Evolutionary conservation across 768 basidiomycete species (phyloP), one percentile per base, ranked within the genome.

Genomic region (Gymnopilus junonius): DNA sequence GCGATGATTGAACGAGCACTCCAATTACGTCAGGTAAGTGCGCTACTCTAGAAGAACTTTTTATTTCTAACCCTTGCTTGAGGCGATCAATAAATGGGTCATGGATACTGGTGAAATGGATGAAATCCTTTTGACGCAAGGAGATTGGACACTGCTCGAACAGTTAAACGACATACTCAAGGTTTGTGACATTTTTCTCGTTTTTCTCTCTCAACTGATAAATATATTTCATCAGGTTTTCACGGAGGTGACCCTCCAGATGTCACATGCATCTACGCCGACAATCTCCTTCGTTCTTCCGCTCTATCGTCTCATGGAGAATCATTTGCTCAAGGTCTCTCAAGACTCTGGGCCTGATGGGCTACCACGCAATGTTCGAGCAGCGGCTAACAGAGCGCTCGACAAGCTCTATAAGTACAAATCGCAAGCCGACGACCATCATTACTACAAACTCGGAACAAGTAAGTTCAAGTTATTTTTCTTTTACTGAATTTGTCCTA

Each of bases 71-170:
- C 11, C 21, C 32, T 60, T 27, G 8, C 34, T 65, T 20, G 37
- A 78, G 78, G 75, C 74, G 1, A 74, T 78, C 50, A 67, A 77
- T 37, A 58, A 37, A 31, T 79, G 77, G 76, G 71, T 74, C 10
- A 62, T 71, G 40, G 58, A 72, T 20, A 62, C 55, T 6, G 55
- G 53, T 2, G 67, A 65, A 29, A 43, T 72, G 2, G 43, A 61
- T 29, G 23, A 31, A 7, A 39, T 75, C 8, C 32, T 58, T n/a
- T 57, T 76, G 3, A 62, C 48, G 3, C 42, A 23, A 27, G 34
- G 37, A 17, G 69, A 75, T 4, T 75, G 71, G 73, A 43, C 60
- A n/a, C 23, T 57, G n/a, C 59, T 74, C 8, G 48, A 51, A 32
- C 48, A 69, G 43, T 45, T 74, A 0, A 61, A 34, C n/a, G 46